Evolutionary conservation across 495 filamentous ascomycete genomes (phyloP).

Genomic region (Acidomyces sp.): DNA sequence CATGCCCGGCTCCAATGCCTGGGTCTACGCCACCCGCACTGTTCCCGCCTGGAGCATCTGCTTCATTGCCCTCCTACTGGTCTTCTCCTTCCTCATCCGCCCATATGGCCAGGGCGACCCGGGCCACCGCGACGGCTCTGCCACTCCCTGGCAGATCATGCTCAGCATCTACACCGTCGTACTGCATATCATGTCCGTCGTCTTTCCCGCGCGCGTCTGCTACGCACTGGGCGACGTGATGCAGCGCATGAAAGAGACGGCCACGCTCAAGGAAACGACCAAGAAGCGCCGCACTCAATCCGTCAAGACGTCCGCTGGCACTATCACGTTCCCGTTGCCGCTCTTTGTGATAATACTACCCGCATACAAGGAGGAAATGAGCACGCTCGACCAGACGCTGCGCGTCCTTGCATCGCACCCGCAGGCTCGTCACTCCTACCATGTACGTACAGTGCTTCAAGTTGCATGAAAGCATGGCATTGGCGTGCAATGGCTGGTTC

Average conservation of each 20-base stretch:
- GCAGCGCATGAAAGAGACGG: conserved; percentile 33
- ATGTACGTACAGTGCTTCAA: conserved; percentile 49
- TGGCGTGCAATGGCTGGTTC: too few species aligned
- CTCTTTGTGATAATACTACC: conserved; percentile 43
- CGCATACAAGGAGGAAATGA: conserved; percentile 56
- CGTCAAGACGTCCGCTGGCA: conserved; percentile 27
- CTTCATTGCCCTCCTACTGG: conserved; percentile 1
- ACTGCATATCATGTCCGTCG: conserved; percentile 40
- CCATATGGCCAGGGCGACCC: conserved; percentile 2
- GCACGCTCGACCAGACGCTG: conserved; percentile 50
- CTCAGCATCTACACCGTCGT: conserved; percentile 35
- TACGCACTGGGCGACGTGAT: conserved; percentile 40
- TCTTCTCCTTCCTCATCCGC: conserved; percentile 12
- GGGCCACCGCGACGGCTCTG: conserved; percentile 1
- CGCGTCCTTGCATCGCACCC: conserved; percentile 53
- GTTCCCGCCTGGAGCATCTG: conserved; percentile 7
- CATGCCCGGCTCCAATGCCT: background rate
- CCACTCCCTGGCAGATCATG: conserved; percentile 11
- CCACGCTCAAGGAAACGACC: conserved; percentile 19
- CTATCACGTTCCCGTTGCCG: conserved; percentile 33
- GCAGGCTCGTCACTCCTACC: conserved; percentile 47
- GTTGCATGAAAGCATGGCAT: too few species aligned
- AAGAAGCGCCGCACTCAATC: conserved; percentile 22
- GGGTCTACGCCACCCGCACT: background rate
- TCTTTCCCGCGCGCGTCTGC: conserved; percentile 41